phyloP scores from a whole-genome alignment of 2,329 filamentous ascomycete species.

The Cladosporium velox region DNA sequence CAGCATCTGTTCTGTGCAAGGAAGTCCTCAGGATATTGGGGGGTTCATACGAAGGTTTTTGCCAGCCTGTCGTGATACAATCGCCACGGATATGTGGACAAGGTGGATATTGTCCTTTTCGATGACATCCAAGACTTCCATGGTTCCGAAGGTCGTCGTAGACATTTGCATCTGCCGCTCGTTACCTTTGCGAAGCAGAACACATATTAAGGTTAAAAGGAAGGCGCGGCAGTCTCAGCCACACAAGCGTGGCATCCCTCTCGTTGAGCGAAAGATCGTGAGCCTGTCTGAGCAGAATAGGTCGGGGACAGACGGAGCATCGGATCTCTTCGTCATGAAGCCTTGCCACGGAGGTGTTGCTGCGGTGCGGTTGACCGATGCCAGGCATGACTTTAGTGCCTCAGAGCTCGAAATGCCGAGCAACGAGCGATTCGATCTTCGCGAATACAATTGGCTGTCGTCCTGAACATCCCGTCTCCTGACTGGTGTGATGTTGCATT shows the following conservation, averaged over 20 bases:
- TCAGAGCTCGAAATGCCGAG: slow-evolving; percentile 11
- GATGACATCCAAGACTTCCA: background rate
- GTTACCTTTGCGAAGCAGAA: background rate
- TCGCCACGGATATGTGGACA: background rate
- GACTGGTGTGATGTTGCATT: slow-evolving; percentile 15
- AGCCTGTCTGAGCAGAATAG: background rate
- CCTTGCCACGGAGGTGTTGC: slow-evolving; percentile 2
- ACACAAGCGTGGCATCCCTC: background rate
- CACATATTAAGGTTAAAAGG: background rate
- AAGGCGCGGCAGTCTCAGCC: background rate
- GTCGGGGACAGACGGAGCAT: slow-evolving; percentile 14
- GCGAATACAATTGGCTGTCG: background rate
- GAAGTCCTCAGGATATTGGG: background rate
- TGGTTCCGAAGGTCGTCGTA: background rate
- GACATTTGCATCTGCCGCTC: background rate
- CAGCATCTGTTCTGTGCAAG: too few relatives aligned
- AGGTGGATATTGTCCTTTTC: background rate
- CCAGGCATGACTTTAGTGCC: slow-evolving; percentile 2
- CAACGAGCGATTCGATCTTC: background rate
- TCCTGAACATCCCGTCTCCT: background rate
- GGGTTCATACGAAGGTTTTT: background rate
- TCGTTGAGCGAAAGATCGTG: slow-evolving; percentile 11
- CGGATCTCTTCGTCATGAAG: slow-evolving; percentile 13
- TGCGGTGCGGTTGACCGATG: slow-evolving; percentile 1
- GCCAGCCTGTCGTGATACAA: background rate